Base-by-base conservation (phyloP, 148 eudicot species). In the Rhododendron henanense region DNA sequence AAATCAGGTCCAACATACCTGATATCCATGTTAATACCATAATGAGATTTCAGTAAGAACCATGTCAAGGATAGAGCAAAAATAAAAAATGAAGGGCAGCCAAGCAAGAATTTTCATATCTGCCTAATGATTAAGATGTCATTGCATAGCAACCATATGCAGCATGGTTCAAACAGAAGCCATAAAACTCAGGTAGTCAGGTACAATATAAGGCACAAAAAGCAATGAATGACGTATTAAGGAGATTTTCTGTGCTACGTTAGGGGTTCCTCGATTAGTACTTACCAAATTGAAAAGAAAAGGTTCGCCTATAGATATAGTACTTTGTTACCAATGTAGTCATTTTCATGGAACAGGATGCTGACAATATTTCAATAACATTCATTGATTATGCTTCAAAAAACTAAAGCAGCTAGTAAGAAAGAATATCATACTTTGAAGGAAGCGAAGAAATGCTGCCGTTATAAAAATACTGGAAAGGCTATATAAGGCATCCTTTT, bases 1-100 rank as follows among this genome's bases (percentile, higher is more conserved):
- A 89, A 50, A 90, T 59, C 71, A 94, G 33, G 80, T 97, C 99
- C 93, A 97, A 90, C 28, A 94, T 84, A 92, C 99, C 99, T 97
- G 85, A 75, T 57, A 88, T 48, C 57, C 82, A 80, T 33, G 79
- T 69, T 75, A 9, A 87, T 25, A 80, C 16, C 57, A 83, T 53
- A 83, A 81, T 65, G 80, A 85, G 84, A 84, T 79, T 15, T 44
- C 8, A 28, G 41, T 85, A 69, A 83, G 39, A 73, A 71, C 28
- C 84, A 31, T 50, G 53, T 86, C 78, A 61, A 65, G 48, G 25
- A 2, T 5, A 37, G 16, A 3, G 45, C 15, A 41, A 73, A 69
- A 48, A 47, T 13, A 73, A 33, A 73, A 39, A 81, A 51, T 65
- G 61, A 21, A 76, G 39, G 61, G 45, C 33, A 47, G 37, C 85